phyloP scores from a whole-genome alignment of 306 rosid genomes.

The Chamaecrista fasciculata region DNA sequence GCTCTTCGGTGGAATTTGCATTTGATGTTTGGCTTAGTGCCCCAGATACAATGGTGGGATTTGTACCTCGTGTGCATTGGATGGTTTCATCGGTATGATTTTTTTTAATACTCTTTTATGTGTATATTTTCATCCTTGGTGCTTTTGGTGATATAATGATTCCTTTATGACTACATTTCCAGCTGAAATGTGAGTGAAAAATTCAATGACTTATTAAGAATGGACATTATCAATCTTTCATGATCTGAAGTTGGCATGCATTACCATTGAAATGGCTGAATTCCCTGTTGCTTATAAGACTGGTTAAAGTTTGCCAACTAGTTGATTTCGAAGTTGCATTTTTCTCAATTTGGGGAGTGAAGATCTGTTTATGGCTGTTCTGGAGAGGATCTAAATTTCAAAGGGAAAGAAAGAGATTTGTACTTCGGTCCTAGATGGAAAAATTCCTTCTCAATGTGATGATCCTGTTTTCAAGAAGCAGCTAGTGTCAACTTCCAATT shows the following conservation, averaged over 20 bases:
- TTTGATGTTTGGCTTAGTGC: constrained; percentile 94
- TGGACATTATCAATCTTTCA: background rate
- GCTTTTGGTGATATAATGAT: background rate
- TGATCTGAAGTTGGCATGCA: background rate
- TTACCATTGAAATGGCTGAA: no score
- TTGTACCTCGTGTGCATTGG: constrained; percentile 96
- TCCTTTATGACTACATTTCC: constrained; percentile 16
- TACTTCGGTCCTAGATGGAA: constrained; percentile 3
- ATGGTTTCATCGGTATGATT: constrained; percentile 51
- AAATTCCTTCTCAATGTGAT: background rate
- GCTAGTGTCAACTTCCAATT: background rate
- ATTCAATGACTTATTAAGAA: constrained; percentile 1
- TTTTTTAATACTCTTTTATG: background rate
- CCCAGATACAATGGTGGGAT: constrained; percentile 93
- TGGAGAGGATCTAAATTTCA: constrained; percentile 1
- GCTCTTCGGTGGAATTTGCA: constrained; percentile 86
- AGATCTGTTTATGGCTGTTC: background rate
- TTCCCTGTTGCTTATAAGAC: no score
- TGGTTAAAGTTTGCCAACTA: background rate
- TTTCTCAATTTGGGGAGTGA: background rate
- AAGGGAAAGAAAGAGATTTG: constrained; percentile 7
- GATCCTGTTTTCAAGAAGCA: background rate
- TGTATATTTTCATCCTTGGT: constrained; percentile 1
- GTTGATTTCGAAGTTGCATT: background rate
- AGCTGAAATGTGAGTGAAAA: background rate